Evolutionary conservation across 768 basidiomycete genomes (phyloP).

Genomic region (Leccinum rimulosum): DNA sequence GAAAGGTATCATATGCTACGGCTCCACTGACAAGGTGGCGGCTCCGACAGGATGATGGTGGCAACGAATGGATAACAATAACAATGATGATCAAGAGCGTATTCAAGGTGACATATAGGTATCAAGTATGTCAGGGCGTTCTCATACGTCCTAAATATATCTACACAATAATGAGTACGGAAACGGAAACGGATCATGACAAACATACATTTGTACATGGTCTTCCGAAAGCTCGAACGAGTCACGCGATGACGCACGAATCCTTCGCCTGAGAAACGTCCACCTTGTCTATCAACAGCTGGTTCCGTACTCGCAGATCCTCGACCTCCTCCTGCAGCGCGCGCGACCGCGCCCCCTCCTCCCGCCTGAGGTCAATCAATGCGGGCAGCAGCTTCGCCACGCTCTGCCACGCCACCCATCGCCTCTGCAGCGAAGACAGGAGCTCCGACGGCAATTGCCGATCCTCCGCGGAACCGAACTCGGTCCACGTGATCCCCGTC

Average conservation of each 20-base stretch:
- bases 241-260: constrained; percentile 32
- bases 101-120: neutral
- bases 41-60: neutral
- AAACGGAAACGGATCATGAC: neutral
- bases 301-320: constrained; percentile 47
- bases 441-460: constrained; percentile 9
- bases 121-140: neutral
- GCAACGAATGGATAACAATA: neutral
- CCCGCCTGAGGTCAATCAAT: constrained; percentile 40
- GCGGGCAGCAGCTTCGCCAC: constrained; percentile 43
- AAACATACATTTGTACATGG: neutral
- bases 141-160: neutral
- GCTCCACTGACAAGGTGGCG: no score
- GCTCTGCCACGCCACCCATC: constrained; percentile 41
- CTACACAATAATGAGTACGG: neutral
- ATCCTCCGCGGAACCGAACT: constrained; percentile 15
- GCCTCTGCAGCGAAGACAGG: constrained; percentile 11
- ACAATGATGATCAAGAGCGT: neutral
- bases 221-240: neutral
- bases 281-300: constrained; percentile 39
- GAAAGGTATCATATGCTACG: neutral
- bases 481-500: constrained; percentile 49
- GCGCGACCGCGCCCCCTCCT: constrained; percentile 41
- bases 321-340: constrained; percentile 45
- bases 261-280: constrained; percentile 18